phyloP scores from a whole-genome alignment of 352 stramenopile genomes.

The Phytophthora pseudosyringae region DNA sequence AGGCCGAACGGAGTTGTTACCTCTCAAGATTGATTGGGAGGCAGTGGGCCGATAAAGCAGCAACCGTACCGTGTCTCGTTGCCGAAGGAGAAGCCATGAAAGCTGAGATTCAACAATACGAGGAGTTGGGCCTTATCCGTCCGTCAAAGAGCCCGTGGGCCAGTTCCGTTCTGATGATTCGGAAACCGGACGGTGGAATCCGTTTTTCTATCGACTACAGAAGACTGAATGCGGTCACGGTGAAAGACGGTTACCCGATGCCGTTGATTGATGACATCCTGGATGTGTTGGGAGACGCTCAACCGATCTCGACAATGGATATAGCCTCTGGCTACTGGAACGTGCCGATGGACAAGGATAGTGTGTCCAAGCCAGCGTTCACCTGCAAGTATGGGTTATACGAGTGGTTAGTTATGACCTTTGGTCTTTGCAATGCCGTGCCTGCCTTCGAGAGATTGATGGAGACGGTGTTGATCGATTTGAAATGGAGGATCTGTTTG shows the following conservation, averaged over 20 bases:
- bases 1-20: too few species aligned
- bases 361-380: not conserved
- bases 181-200: too few species aligned
- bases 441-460: conserved; percentile 4
- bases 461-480: conserved; percentile 1
- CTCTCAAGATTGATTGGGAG: too few species aligned
- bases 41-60: too few species aligned
- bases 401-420: conserved; percentile 13
- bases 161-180: too few species aligned
- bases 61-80: too few species aligned
- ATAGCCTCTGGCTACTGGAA: conserved; percentile 1
- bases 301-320: not conserved
- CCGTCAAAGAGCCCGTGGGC: too few species aligned
- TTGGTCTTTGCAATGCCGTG: conserved; percentile 6
- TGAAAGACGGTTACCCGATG: not conserved
- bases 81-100: too few species aligned
- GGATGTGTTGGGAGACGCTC: not conserved
- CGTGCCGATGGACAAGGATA: not conserved
- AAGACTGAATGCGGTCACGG: too few species aligned
- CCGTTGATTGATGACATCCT: not conserved
- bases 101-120: too few species aligned
- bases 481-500: conserved; percentile 15
- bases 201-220: too few species aligned
- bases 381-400: not conserved
- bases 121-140: too few species aligned